Conservation (phyloP, 2,329 filamentous ascomycete genomes). For the Thelonectria blattea region DNA sequence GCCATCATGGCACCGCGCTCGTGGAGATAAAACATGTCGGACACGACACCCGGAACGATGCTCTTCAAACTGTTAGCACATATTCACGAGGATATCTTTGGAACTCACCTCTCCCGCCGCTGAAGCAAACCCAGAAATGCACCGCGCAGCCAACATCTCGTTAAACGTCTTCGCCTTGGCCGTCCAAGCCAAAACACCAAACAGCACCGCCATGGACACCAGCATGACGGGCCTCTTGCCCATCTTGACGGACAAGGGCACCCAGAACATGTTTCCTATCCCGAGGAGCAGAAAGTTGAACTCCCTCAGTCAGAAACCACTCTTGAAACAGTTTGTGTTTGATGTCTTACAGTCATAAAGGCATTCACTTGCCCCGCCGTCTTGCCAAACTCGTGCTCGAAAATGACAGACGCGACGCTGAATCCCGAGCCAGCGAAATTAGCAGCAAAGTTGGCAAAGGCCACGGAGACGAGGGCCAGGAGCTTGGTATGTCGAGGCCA, state of each 20-base stretch:
- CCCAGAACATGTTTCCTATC: slow-evolving; percentile 9
- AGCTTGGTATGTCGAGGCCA: slow-evolving; percentile 3
- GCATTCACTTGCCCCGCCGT: neutral
- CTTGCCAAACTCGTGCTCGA: slow-evolving; percentile 4
- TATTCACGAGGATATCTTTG: neutral
- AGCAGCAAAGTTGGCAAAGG: slow-evolving; percentile 7
- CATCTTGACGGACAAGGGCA: slow-evolving; percentile 6
- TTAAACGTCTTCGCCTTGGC: slow-evolving; percentile 1
- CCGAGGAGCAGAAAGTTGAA: slow-evolving; percentile 11
- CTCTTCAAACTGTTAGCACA: slow-evolving; percentile 1
- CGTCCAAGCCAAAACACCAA: slow-evolving; percentile 1
- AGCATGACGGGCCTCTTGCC: slow-evolving; percentile 5
- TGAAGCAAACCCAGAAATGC: slow-evolving; percentile 3
- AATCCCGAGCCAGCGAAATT: slow-evolving; percentile 5
- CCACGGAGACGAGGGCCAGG: neutral
- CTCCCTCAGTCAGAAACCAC: too few species aligned
- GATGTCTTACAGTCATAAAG: slow-evolving; percentile 9
- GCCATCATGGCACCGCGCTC: slow-evolving; percentile 9
- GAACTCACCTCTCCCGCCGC: slow-evolving; percentile 6
- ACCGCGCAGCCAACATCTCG: slow-evolving; percentile 1
- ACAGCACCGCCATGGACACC: neutral
- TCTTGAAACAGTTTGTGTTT: too few species aligned
- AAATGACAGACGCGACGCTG: neutral
- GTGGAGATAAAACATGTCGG: slow-evolving; percentile 12
- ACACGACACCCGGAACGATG: slow-evolving; percentile 2